These are phyloP conservation scores for Achaetomiella virescens DNA, from an alignment of 495 filamentous ascomycete genomes.

Conservation along the genomic window DNA sequence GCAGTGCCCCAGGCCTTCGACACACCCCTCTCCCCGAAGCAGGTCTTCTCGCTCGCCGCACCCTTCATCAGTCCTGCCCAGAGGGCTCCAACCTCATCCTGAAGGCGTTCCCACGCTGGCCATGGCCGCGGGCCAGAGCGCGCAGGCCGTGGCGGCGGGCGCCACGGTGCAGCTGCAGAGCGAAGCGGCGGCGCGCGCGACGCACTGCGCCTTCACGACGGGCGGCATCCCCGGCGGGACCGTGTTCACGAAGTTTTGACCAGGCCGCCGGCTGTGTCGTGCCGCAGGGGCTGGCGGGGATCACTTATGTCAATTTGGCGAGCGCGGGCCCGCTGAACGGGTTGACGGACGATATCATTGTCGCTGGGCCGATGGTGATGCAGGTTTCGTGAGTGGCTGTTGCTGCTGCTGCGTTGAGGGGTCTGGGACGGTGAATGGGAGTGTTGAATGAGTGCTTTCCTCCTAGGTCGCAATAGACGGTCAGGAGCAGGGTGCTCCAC, in stretches of 20 bases:
- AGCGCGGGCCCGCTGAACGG: constrained; percentile 37
- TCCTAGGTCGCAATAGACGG: too few species aligned
- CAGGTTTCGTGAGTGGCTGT: constrained; percentile 34
- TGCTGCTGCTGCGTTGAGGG: background rate
- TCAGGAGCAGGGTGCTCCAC: too few species aligned
- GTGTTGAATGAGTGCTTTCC: background rate
- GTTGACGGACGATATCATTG: constrained; percentile 45
- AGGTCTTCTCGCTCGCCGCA: constrained; percentile 59
- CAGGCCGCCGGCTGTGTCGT: constrained; percentile 43
- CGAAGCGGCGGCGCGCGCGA: constrained; percentile 36
- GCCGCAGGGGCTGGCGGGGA: constrained; percentile 45
- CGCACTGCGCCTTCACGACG: constrained; percentile 53
- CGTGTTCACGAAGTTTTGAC: constrained; percentile 44
- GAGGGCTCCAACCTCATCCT: constrained; percentile 51
- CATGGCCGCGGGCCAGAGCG: constrained; percentile 41
- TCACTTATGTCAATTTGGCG: constrained; percentile 50
- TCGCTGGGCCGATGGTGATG: constrained; percentile 49
- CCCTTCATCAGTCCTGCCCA: constrained; percentile 58
- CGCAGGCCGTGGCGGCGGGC: constrained; percentile 40
- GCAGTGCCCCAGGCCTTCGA: constrained; percentile 57
- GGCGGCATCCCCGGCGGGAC: constrained; percentile 47
- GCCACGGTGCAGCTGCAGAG: constrained; percentile 37
- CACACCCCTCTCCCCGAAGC: constrained; percentile 49
- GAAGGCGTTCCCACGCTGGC: constrained; percentile 51
- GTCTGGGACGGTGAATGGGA: background rate